phyloP scores from a whole-genome alignment of 805 yeast genomes.

The Saccharomycopsis fibuligera region DNA sequence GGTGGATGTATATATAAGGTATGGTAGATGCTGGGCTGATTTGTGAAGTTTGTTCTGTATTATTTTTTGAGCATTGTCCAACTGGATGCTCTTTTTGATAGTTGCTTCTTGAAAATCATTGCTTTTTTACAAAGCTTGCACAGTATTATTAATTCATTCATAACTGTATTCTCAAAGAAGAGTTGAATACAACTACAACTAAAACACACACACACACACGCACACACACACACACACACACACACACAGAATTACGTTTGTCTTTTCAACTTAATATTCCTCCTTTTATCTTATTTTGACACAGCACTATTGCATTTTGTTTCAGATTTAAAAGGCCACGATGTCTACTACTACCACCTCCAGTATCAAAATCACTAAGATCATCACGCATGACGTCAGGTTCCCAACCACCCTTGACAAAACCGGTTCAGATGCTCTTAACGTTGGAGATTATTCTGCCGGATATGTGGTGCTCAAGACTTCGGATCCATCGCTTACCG shows the following conservation, averaged over 20 bases:
- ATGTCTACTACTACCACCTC: not conserved
- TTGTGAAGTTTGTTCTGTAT: too few relatives aligned
- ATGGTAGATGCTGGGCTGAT: too few relatives aligned
- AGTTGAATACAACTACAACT: too few relatives aligned
- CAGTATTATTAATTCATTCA: too few relatives aligned
- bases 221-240: too few relatives aligned
- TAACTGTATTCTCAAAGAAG: too few relatives aligned
- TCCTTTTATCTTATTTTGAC: not conserved
- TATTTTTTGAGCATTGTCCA: too few relatives aligned
- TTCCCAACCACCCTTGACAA: constrained; percentile 36
- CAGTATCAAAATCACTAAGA: constrained; percentile 26
- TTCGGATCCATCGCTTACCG: constrained; percentile 26
- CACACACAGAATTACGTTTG: not conserved
- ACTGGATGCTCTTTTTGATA: too few relatives aligned
- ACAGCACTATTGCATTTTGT: not conserved
- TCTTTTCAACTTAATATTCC: not conserved
- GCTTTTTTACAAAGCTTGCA: too few relatives aligned
- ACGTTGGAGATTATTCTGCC: constrained; percentile 37
- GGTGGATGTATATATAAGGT: not conserved
- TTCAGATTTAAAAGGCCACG: not conserved
- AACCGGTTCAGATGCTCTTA: constrained; percentile 39
- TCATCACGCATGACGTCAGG: constrained; percentile 30
- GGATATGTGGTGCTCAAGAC: constrained; percentile 33
- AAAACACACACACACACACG: too few relatives aligned
- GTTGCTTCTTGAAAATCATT: too few relatives aligned